Evolutionary conservation across 169 alveolate genomes (phyloP), one percentile per base, ranked within the genome.

Genomic region (Cryptosporidium xiaoi): DNA sequence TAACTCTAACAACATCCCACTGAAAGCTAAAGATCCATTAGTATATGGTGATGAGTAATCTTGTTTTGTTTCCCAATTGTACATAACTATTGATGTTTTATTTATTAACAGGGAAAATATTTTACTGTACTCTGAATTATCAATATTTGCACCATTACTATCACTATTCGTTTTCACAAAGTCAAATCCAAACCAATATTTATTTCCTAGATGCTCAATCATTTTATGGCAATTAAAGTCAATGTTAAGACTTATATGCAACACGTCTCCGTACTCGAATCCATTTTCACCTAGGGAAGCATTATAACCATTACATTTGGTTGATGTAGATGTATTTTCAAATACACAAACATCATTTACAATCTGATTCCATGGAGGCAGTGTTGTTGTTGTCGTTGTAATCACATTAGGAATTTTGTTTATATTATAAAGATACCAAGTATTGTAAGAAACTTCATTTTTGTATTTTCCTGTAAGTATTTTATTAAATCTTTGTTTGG

Each of bases 301-400:
- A 31, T 77, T 31, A 44, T 56, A 34, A 15, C 87, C 87, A 24
- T 64, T 56, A 29, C 87, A 77, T n/a, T 71, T 71, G 31, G 56
- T 8, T 51, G 13, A 29, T 1, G 53, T 13, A 34, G 55, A 51
- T 3, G 29, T 13, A 44, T 2, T 27, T 8, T 51, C 31, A 48
- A 69, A 12, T 3, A 77, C 50, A 46, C 87, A 77, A 18, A 58
- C 62, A 8, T 77, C 71, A 15, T 56, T 16, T 44, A 77, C 64
- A 18, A 46, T 53, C 20, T 66, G 50, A 44, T 16, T 33, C 87
- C 87, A 77, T 16, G 87, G 87, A 16, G 48, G 18, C 2, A 18
- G 34, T 10, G 87, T 77, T 20, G 87, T 77, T 16, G 87, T 77
- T 24, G 85, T 77, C 1, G 87, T 77, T 20, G 87, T 34, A 13